Percentiles rank a stretch among this genome's conserved stretches.
Evolutionary conservation across 805 yeast genomes (phyloP).

Genomic region (Brettanomyces sp.): DNA sequence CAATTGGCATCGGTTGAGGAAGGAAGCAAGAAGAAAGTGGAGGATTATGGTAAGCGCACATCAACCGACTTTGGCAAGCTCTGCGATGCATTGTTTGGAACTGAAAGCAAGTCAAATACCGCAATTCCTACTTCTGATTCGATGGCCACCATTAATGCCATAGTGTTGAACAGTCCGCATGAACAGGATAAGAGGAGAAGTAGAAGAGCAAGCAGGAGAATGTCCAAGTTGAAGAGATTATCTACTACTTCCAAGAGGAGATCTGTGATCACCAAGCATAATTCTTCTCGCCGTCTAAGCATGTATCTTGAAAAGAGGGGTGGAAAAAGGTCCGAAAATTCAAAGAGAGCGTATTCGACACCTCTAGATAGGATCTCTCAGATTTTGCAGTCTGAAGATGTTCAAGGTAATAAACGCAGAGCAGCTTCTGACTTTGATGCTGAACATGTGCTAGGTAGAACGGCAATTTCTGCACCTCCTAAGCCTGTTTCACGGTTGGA

Average conservation of each 20-base stretch:
- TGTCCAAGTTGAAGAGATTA: neutral
- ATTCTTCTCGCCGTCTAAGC: slow-evolving; percentile 13
- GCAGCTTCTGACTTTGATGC: slow-evolving; percentile 32
- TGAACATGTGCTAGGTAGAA: slow-evolving; percentile 10
- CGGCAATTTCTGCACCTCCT: slow-evolving; percentile 29
- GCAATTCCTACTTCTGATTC: slow-evolving; percentile 28
- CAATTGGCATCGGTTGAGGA: slow-evolving; percentile 46
- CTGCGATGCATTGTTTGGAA: slow-evolving; percentile 69
- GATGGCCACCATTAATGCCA: slow-evolving; percentile 44
- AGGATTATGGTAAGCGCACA: slow-evolving; percentile 65
- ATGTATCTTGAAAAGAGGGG: neutral
- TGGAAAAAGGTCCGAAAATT: slow-evolving; percentile 3
- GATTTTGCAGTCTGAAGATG: slow-evolving; percentile 35
- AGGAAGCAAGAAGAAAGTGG: slow-evolving; percentile 60
- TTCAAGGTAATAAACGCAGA: slow-evolving; percentile 35
- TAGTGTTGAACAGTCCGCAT: slow-evolving; percentile 19
- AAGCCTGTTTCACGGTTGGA: slow-evolving; percentile 49
- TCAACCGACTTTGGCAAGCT: slow-evolving; percentile 70
- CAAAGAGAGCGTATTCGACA: slow-evolving; percentile 21
- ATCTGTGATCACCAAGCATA: neutral
- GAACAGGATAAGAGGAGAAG: slow-evolving; percentile 5
- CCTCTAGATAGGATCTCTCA: slow-evolving; percentile 26
- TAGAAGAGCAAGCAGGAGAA: neutral
- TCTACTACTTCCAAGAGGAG: neutral
- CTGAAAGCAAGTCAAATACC: slow-evolving; percentile 34